Base-by-base conservation (phyloP, 208 protist species). In the Trypanosoma boissoni region DNA sequence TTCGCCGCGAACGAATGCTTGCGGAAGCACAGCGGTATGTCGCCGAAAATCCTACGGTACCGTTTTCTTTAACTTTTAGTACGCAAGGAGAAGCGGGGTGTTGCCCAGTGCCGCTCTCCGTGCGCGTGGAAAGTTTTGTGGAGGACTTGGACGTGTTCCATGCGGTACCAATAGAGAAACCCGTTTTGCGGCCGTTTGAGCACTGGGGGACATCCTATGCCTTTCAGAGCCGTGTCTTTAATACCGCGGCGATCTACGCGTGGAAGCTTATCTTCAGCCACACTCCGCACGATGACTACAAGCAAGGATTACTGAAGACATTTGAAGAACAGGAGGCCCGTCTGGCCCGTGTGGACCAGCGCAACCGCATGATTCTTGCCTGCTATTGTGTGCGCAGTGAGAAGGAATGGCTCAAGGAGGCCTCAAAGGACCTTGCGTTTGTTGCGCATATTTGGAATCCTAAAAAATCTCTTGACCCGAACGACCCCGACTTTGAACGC, bases 261-360 rank as follows among this genome's bases (percentile, higher is more conserved):
- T 95, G 89, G 89, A 82, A 90, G 65, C 73, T 95, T 50, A 87
- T 95, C 53, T 95, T 95, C 64, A 92, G 83, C 46, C 89, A 93
- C 74, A 93, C 89, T 0, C 80, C 86, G 26, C 88, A 92, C 62
- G 89, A 95, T 56, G 86, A 92, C 62, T 81, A 78, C 61, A 95
- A 93, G 79, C 89, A 95, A 72, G 69, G 76, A 1, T 76, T 86
- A 75, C 75, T 91, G 23, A 64, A 62, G 21, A 82, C 76, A 21
- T 51, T 44, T 5, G 83, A 93, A 36, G 83, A 95, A 45, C 75
- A 76, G 18, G 65, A 74, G 37, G 70, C 72, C 2, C 76, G 89
- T 4, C 61, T 92, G 29, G 73, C 88, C 45, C 86, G 89, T 20
- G 89, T 95, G 32, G 72, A 80, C 56, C 81, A 93, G 58, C 80